Evolutionary conservation across 768 basidiomycete species (phyloP).

Genomic region (Lactifluus piperatus): DNA sequence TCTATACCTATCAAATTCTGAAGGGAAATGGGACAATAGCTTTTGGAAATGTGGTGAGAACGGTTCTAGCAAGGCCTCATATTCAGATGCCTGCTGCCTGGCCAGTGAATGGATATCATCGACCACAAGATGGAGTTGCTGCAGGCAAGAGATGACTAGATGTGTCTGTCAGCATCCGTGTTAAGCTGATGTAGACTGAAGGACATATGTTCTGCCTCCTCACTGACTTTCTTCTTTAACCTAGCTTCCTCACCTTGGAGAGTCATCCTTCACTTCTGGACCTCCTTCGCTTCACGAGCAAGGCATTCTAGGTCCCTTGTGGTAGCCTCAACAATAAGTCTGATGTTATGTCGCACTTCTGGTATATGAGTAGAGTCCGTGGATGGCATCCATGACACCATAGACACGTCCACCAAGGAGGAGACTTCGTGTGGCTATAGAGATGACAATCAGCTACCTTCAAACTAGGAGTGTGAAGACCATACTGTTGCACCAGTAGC

Average conservation of each 20-base stretch:
- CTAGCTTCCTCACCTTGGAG: slow-evolving; percentile 61
- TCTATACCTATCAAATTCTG: slow-evolving; percentile 69
- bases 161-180: slow-evolving; percentile 6
- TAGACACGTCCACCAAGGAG: slow-evolving; percentile 69
- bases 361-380: slow-evolving; percentile 85
- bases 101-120: slow-evolving; percentile 60
- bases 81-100: slow-evolving; percentile 51
- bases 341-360: slow-evolving; percentile 93
- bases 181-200: not conserved
- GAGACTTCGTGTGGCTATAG: slow-evolving; percentile 76
- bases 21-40: slow-evolving; percentile 55
- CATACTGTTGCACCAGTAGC: slow-evolving; percentile 86
- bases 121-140: slow-evolving; percentile 67
- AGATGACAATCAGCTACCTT: slow-evolving; percentile 8
- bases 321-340: slow-evolving; percentile 75
- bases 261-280: slow-evolving; percentile 73
- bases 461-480: slow-evolving; percentile 18
- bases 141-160: slow-evolving; percentile 68
- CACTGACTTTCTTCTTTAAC: slow-evolving; percentile 57
- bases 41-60: slow-evolving; percentile 67
- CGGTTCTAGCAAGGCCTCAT: slow-evolving; percentile 64
- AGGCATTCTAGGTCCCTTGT: slow-evolving; percentile 82
- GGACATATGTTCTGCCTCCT: slow-evolving; percentile 66
- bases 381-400: slow-evolving; percentile 78
- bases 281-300: slow-evolving; percentile 78